Conservation (phyloP, 331 rosid genomes). For the Arachis monticola region DNA sequence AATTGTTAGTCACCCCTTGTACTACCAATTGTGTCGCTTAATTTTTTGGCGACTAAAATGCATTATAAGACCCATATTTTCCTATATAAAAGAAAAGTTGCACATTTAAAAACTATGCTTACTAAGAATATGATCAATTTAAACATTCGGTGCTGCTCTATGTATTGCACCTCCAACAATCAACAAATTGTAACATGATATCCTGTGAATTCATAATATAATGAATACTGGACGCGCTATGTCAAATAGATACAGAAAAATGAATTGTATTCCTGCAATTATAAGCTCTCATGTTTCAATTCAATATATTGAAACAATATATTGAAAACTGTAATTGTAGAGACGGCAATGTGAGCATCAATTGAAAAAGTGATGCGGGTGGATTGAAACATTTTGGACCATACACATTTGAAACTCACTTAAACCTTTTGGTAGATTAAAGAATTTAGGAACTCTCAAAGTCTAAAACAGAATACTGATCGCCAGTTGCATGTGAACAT, state of each 20-base stretch:
- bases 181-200: neutral
- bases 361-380: neutral
- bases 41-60: no score
- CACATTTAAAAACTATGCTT: no score
- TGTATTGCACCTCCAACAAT: neutral
- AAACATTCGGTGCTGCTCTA: neutral
- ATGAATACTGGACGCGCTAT: neutral
- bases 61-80: no score
- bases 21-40: no score
- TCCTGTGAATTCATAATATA: constrained; percentile 1
- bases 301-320: neutral
- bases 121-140: no score
- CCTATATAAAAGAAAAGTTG: no score
- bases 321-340: neutral
- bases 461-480: constrained; percentile 6
- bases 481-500: constrained; percentile 9
- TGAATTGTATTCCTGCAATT: neutral
- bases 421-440: neutral
- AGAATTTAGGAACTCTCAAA: constrained; percentile 13
- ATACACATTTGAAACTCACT: neutral
- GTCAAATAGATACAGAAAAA: neutral
- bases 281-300: neutral
- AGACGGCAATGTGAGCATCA: neutral
- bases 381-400: neutral
- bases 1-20: no score